Evolutionary conservation across 73 alveolate genomes (phyloP).

Genomic region (Diophrys sp.): DNA sequence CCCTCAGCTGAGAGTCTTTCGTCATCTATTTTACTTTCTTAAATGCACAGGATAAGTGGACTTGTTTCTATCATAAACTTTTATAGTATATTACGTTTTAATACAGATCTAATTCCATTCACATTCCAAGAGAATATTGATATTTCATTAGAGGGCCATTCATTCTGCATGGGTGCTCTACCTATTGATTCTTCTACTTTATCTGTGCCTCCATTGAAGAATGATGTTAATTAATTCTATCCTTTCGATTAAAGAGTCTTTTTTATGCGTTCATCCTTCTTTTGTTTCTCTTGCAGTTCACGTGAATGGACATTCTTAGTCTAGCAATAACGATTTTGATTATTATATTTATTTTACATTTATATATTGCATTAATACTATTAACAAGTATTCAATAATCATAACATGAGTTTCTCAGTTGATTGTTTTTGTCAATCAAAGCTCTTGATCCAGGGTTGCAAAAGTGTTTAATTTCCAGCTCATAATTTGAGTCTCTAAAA

Average conservation of each 20-base stretch:
- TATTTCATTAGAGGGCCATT: background rate
- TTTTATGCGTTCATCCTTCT: background rate
- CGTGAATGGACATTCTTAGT: background rate
- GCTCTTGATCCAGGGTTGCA: too few relatives aligned
- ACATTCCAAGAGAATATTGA: conserved; percentile 44
- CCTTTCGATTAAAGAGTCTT: conserved; percentile 9
- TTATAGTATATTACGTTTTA: conserved; percentile 20
- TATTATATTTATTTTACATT: too few relatives aligned
- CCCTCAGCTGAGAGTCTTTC: conserved; percentile 16
- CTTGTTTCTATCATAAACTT: conserved; percentile 43
- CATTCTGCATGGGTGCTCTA: background rate
- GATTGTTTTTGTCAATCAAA: too few relatives aligned
- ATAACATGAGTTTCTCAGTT: too few relatives aligned
- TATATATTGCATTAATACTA: too few relatives aligned
- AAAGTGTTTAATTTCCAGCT: too few relatives aligned
- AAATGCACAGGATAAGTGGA: conserved; percentile 70
- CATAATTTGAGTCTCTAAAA: too few relatives aligned
- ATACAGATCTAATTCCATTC: conserved; percentile 27
- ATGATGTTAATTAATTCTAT: conserved; percentile 4
- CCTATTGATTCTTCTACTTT: conserved; percentile 26
- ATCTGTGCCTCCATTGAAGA: conserved; percentile 42
- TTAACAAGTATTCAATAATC: too few relatives aligned
- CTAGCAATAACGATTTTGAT: too few relatives aligned
- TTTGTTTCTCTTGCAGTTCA: conserved; percentile 11
- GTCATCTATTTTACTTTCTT: conserved; percentile 76